Base-by-base conservation (phyloP, 257 asterid species). In the Ligustrum vulgare region DNA sequence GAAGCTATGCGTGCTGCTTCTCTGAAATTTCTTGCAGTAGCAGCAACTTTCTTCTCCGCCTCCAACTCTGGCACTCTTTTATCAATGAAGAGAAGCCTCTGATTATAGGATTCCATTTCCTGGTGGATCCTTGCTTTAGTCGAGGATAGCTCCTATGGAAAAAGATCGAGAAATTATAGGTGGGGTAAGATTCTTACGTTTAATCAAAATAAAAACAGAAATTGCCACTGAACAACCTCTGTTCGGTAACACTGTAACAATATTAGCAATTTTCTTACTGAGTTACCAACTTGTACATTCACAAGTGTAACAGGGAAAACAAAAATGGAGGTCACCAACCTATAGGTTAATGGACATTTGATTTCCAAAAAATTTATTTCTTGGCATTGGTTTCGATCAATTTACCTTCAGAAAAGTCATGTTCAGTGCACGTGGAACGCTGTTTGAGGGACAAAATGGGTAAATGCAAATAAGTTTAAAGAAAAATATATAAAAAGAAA, bases 11-110 rank as follows among this genome's bases (percentile, higher is more conserved):
- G 80, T 58, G 89, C 84, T 25, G 89, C 89, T 81, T 86, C 89
- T 76, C 82, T 83, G 34, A 86, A 86, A 75, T 86, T 86, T 77
- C 89, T 83, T 35, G 89, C 79, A 34, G 79, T 70, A 8, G 89
- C 87, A 25, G 89, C 87, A 63, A 83, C 86, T 73, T 83, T 86
- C 82, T 86, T 86, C 80, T 86, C 89, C 10, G 83, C 80, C 74
- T 86, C 89, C 72, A 86, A 79, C 78, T 83, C 89, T 1, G 89
- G 89, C 32, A 80, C 80, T 79, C 87, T 76, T 80, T 82, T 83
- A 70, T 83, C 86, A 34, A 86, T 81, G 77, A 83, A 83, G 68
- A 83, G 77, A 34, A 86, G 79, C 75, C 87, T 84, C 51, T 86
- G 89, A 67, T 74, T 81, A 33, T 56, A 20, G 47, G 87, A 83